Percentiles rank a stretch among this genome's conserved stretches.
Conservation (phyloP, 306 rosid genomes). For the Fragaria ananassa region DNA sequence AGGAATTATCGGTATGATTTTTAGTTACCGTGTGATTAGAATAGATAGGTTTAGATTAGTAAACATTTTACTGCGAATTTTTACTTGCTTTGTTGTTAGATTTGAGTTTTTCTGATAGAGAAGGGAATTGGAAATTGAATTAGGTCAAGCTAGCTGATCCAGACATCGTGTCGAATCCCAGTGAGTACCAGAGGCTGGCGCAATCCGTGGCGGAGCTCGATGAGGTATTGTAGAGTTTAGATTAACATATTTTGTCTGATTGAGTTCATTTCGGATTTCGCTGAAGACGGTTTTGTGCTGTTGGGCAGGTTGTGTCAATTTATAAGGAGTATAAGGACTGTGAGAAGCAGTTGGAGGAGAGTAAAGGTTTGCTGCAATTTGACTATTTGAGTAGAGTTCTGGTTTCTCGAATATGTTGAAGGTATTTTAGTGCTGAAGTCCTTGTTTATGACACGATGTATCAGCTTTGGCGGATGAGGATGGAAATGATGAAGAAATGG, state of each 20-base stretch:
- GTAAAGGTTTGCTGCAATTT: conserved; percentile 58
- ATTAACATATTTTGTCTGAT: background rate
- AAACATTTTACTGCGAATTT: background rate
- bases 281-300: background rate
- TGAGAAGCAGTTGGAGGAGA: conserved; percentile 73
- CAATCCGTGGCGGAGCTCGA: conserved; percentile 88
- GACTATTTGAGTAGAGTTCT: background rate
- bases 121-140: conserved; percentile 4
- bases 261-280: background rate
- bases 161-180: conserved; percentile 71
- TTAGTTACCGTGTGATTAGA: background rate
- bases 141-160: conserved; percentile 97
- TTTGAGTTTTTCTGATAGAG: background rate
- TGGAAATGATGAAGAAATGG: conserved; percentile 87
- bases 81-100: background rate
- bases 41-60: background rate
- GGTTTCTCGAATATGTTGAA: background rate
- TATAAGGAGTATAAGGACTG: conserved; percentile 73
- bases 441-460: conserved; percentile 15
- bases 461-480: conserved; percentile 77
- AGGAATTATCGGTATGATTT: conserved; percentile 74
- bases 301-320: conserved; percentile 66
- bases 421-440: background rate
- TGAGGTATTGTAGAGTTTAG: conserved; percentile 42
- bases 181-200: conserved; percentile 91